Evolutionary conservation across 148 eudicot species (phyloP), one percentile per base, ranked within the genome.

Genomic region (Nepenthes mirabilis): DNA sequence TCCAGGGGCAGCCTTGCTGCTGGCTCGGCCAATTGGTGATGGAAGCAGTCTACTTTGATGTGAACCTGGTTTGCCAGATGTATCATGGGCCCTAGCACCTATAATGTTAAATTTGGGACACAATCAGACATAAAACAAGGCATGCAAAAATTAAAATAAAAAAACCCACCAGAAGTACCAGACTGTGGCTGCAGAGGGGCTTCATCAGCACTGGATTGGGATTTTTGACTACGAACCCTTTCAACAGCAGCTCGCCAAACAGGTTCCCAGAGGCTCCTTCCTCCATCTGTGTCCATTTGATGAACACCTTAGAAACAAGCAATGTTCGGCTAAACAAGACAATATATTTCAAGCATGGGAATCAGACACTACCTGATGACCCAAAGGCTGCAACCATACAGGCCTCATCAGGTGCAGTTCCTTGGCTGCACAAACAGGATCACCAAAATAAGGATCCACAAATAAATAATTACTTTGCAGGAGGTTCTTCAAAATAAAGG

Each of bases 371-470:
- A 91, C 95, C 97, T 66, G 90, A 82, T 65, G 75, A 60, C 65
- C 96, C 95, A 71, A 93, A 93, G 34, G 98, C 96, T 52, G 98
- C 84, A 72, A 79, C 72, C 99, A 93, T 93, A 63, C 87, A 89
- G 34, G 90, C 78, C 73, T 93, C 99, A 53, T 93, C 99, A 71
- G 99, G 97, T 50, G 80, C 80, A 60, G 80, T 71, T 70, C 96
- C 97, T 84, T 89, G 96, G 75, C 99, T 93, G 84, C 69, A 55
- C 36, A 34, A 40, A 8, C 45, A 40, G 1, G 4, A 40, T 40
- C 45, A 40, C 4, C 8, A 40, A 40, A 40, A 3, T 8, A 40
- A 40, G 45, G 45, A 3, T 40, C 45, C 8, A 4, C 8, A 8
- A 40, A 3, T 40, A 8, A 4, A 40, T 40, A 8, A 40, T 40